These are phyloP conservation scores for Rhynchospora pubera DNA, from an alignment of 176 grass and related monocot genomes.

Conservation along the genomic window DNA sequence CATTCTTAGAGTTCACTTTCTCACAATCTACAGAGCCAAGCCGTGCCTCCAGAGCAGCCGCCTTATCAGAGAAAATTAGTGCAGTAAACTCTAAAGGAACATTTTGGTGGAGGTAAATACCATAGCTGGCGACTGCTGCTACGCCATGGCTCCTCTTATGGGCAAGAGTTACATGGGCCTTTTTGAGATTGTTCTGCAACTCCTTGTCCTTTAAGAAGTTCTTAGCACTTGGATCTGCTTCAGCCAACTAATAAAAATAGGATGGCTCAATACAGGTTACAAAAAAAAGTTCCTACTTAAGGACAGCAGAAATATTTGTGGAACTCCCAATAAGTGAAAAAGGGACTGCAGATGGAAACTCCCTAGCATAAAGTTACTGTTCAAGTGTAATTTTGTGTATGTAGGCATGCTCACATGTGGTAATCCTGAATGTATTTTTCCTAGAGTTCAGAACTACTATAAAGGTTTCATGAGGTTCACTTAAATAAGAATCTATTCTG, in stretches of 20 bases:
- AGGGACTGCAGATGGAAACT: background rate
- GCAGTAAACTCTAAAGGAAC: constrained; percentile 49
- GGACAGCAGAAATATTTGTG: background rate
- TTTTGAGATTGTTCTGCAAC: constrained; percentile 54
- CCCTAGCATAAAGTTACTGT: background rate
- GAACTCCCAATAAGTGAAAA: background rate
- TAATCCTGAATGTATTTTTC: background rate
- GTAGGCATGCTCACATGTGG: background rate
- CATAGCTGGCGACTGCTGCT: constrained; percentile 67
- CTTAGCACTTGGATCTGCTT: constrained; percentile 30
- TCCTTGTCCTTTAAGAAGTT: constrained; percentile 39
- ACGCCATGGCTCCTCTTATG: constrained; percentile 91
- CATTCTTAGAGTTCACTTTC: constrained; percentile 55
- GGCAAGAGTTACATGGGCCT: constrained; percentile 78
- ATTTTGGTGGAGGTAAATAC: constrained; percentile 55
- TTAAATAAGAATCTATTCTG: background rate
- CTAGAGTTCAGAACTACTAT: background rate
- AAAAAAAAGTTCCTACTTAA: background rate
- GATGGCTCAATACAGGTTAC: background rate
- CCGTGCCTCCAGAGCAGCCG: constrained; percentile 51
- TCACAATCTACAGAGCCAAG: constrained; percentile 62
- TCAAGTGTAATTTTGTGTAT: background rate
- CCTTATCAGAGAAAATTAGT: constrained; percentile 58
- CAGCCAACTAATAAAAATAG: constrained; percentile 42
- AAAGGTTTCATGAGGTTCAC: background rate